These are phyloP conservation scores for Crithidia sp. DNA, from an alignment of 208 protist species.

Conservation along the genomic window DNA sequence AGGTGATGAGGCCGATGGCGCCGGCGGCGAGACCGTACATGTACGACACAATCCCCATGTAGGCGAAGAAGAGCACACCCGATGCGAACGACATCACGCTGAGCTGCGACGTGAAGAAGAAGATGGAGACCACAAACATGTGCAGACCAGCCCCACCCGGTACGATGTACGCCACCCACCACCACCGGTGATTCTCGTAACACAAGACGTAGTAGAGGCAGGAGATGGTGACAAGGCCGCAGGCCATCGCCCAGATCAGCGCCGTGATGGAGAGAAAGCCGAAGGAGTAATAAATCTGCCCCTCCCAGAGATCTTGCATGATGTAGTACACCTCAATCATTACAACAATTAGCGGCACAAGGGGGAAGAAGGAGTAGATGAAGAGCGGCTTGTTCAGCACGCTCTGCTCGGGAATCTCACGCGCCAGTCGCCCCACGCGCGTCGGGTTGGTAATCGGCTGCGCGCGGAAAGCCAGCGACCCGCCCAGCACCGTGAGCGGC, in stretches of 20 bases:
- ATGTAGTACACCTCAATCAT: slow-evolving; percentile 99
- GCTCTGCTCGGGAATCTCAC: slow-evolving; percentile 94
- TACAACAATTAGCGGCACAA: slow-evolving; percentile 97
- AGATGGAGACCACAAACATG: slow-evolving; percentile 93
- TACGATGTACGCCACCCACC: slow-evolving; percentile 97
- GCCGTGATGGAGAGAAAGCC: slow-evolving; percentile 97
- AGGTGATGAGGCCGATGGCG: slow-evolving; percentile 77
- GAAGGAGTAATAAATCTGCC: slow-evolving; percentile 98
- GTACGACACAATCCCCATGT: slow-evolving; percentile 82
- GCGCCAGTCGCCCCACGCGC: slow-evolving; percentile 94
- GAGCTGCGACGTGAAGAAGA: slow-evolving; percentile 89
- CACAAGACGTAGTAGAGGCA: slow-evolving; percentile 98
- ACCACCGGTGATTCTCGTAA: slow-evolving; percentile 98
- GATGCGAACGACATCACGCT: slow-evolving; percentile 73
- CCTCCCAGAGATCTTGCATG: slow-evolving; percentile 92
- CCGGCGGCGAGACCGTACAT: slow-evolving; percentile 83
- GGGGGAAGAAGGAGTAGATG: slow-evolving; percentile 59
- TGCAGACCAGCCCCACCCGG: slow-evolving; percentile 91
- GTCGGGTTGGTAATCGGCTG: slow-evolving; percentile 83
- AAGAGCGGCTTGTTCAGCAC: slow-evolving; percentile 68
- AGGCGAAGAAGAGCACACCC: slow-evolving; percentile 88
- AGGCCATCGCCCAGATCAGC: slow-evolving; percentile 95
- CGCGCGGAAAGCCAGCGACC: slow-evolving; percentile 95
- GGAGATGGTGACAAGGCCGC: slow-evolving; percentile 96
- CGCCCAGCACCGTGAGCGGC: slow-evolving; percentile 95